Base-by-base conservation (phyloP, 768 basidiomycete species). In the Psilocybe cyanescens region DNA sequence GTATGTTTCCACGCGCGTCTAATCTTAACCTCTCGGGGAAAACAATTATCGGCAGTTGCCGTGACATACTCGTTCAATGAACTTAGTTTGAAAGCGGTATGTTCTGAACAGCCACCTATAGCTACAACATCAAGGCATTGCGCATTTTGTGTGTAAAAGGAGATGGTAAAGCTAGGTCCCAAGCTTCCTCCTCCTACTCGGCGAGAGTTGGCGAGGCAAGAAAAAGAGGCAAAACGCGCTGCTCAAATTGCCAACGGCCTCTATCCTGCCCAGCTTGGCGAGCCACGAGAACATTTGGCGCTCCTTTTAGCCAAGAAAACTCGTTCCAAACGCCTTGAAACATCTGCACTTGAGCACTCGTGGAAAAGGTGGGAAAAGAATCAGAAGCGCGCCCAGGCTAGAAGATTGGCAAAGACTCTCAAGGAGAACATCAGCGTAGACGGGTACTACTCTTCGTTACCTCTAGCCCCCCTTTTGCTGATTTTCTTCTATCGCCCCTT, bases 141-240 rank as follows among this genome's bases (percentile, higher is more conserved):
- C 29, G 8, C 44, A 30, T n/a, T 8, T 47, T 49, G 24, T n/a
- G 24, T 31, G 24, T 17, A 48, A 3, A 12, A 12, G 19, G 55
- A 35, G 14, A 63, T 69, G 65, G 65, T 69, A 12, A 69, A 67
- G 54, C n/a, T 67, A 19, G 64, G 63, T 12, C 63, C 60, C 1
- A 61, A 59, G 39, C 47, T 63, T n/a, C 59, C 65, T 47, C 39
- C 51, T 28, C 68, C 63, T 4, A 60, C 56, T 33, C 29, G 62
- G 44, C 57, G 68, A 37, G 57, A 63, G 33, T 33, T 66, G 24
- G 58, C 46, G 4, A 60, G 45, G 19, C 37, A 50, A 46, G 65
- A 69, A 35, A 65, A 57, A 48, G 62, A 65, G 45, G 39, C 46
- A 37, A 66, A 62, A 53, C 63, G 62, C 39, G 41, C 52, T 16